Percentiles rank a stretch among this genome's conserved stretches.
Conservation (phyloP, 2,329 filamentous ascomycete species). For the Dactylellina drechsleri region DNA sequence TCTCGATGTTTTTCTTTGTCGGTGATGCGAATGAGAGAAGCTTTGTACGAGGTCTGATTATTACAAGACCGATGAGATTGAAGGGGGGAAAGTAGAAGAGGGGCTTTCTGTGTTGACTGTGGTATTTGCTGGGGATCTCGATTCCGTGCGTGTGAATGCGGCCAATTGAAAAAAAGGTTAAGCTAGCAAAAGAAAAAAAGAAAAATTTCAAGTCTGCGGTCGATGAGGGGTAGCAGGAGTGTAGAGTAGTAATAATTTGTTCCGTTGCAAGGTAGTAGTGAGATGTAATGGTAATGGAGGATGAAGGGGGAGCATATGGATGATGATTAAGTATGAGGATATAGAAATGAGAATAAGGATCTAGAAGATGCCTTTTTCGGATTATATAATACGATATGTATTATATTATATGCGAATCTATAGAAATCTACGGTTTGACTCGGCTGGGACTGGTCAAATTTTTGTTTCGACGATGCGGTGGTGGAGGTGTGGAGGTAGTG, state of each 20-base stretch:
- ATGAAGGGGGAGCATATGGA: neutral
- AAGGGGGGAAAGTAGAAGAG: slow-evolving; percentile 1
- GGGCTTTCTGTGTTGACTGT: neutral
- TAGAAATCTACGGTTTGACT: neutral
- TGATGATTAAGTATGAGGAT: neutral
- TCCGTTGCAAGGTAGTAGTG: neutral
- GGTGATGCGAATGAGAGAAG: neutral
- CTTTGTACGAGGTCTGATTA: neutral
- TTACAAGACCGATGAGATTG: neutral
- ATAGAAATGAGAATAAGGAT: neutral
- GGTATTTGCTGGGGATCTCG: neutral
- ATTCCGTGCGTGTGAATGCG: neutral
- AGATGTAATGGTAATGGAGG: neutral
- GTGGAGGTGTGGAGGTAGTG: neutral
- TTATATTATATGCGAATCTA: too few species aligned
- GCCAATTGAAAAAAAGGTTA: too few species aligned
- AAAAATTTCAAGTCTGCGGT: too few species aligned
- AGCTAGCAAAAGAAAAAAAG: too few species aligned
- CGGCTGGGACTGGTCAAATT: neutral
- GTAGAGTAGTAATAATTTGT: too few species aligned
- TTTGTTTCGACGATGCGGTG: too few species aligned
- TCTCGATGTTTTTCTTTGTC: neutral
- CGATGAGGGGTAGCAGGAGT: too few species aligned
- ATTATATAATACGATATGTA: neutral
- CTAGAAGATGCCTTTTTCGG: neutral